Conservation (phyloP, 768 basidiomycete species). For the Coprinopsis strossmayeri region DNA sequence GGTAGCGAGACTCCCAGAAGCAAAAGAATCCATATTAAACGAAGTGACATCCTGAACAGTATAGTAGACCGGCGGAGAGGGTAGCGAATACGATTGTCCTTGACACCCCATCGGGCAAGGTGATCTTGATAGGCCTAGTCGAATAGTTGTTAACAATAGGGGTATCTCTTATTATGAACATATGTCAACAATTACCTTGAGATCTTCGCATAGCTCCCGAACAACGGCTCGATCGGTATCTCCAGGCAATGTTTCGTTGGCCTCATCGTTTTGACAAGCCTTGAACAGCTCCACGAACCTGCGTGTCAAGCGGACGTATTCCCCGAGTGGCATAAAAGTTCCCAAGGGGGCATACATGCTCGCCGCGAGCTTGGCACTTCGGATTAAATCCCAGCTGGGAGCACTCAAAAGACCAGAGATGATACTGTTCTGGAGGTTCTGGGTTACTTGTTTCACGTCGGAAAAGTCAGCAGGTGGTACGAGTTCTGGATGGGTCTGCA, state of each 20-base stretch:
- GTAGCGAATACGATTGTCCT: slow-evolving; percentile 78
- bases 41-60: slow-evolving; percentile 56
- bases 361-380: slow-evolving; percentile 70
- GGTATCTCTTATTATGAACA: neutral
- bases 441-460: slow-evolving; percentile 53
- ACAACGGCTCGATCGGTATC: slow-evolving; percentile 18
- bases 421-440: slow-evolving; percentile 60
- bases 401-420: slow-evolving; percentile 76
- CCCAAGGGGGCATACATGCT: slow-evolving; percentile 86
- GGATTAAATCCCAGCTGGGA: slow-evolving; percentile 76
- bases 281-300: slow-evolving; percentile 77
- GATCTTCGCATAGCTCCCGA: slow-evolving; percentile 38
- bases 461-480: slow-evolving; percentile 59
- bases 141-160: neutral
- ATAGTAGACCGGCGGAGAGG: slow-evolving; percentile 51
- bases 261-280: slow-evolving; percentile 23
- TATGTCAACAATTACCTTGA: slow-evolving; percentile 43
- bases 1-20: slow-evolving; percentile 65
- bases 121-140: slow-evolving; percentile 68
- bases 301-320: slow-evolving; percentile 72
- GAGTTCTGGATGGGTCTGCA: slow-evolving; percentile 64
- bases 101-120: slow-evolving; percentile 61
- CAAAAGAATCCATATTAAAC: slow-evolving; percentile 55
- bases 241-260: slow-evolving; percentile 13
- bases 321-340: slow-evolving; percentile 77